These are phyloP conservation scores for Neostapfia colusana DNA, from an alignment of 176 grass and related monocot genomes.

Conservation along the genomic window DNA sequence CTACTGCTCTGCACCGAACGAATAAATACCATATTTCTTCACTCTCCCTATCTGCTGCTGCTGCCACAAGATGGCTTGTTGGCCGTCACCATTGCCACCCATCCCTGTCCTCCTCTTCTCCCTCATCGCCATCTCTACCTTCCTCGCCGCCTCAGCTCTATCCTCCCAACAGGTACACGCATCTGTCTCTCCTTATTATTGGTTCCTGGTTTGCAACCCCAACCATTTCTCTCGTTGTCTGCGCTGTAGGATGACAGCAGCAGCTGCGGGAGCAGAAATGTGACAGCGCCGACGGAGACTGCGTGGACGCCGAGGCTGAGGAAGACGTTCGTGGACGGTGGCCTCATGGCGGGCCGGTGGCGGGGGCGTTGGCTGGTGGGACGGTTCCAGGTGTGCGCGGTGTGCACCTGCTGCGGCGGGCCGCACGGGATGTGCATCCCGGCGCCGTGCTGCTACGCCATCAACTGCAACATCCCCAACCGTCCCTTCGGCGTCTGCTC, in stretches of 20 bases:
- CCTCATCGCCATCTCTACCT: neutral
- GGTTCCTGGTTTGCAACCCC: neutral
- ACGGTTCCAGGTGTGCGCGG: constrained; percentile 71
- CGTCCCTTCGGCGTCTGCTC: constrained; percentile 87
- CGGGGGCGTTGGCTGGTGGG: constrained; percentile 51
- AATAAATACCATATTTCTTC: constrained; percentile 21
- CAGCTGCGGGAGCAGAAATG: neutral
- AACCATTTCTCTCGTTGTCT: neutral
- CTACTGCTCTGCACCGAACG: neutral
- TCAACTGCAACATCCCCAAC: constrained; percentile 93
- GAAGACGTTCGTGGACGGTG: constrained; percentile 40
- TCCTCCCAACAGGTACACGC: constrained; percentile 8
- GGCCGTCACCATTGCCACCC: constrained; percentile 20
- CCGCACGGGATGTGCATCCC: constrained; percentile 66
- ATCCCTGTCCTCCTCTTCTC: neutral
- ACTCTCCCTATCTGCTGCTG: neutral
- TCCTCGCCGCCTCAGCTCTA: neutral
- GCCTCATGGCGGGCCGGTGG: neutral
- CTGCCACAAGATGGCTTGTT: constrained; percentile 29
- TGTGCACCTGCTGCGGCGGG: constrained; percentile 84
- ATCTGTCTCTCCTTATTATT: no score
- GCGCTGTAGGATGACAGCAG: neutral
- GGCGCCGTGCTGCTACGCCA: constrained; percentile 91
- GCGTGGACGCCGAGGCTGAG: constrained; percentile 39
- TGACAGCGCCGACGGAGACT: no score